Conservation (phyloP, 192 early-diverging fungal species). For the Linnemannia schmuckeri region DNA sequence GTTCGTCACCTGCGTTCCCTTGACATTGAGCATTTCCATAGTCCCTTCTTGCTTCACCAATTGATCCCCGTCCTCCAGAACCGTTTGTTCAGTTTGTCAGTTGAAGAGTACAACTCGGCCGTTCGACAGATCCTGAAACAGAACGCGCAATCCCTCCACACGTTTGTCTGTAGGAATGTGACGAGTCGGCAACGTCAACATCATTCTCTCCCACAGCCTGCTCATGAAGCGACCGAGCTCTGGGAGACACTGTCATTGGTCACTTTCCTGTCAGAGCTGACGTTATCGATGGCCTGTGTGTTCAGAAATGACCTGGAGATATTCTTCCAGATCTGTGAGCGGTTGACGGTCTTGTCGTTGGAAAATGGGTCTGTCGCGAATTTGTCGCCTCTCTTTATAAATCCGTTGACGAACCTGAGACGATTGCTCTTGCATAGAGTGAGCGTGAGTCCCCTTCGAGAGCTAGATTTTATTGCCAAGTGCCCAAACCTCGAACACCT, state of each 20-base stretch:
- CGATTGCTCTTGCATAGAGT: background rate
- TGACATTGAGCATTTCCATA: background rate
- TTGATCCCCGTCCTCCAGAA: background rate
- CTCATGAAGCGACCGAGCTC: background rate
- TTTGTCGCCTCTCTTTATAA: background rate
- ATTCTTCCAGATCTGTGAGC: background rate
- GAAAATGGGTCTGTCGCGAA: background rate
- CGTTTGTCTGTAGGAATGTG: background rate
- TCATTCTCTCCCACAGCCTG: background rate
- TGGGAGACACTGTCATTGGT: background rate
- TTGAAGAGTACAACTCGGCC: background rate
- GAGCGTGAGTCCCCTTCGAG: background rate
- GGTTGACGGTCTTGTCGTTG: background rate
- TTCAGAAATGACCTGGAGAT: background rate
- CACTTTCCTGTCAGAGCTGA: background rate
- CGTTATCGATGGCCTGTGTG: background rate
- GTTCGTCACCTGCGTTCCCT: background rate
- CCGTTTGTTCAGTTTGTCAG: background rate
- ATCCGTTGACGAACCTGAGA: background rate
- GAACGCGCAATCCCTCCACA: background rate
- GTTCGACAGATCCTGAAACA: background rate
- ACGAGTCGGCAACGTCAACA: background rate
- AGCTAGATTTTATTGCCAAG: background rate
- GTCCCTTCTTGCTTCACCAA: background rate
- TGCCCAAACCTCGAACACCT: slow-evolving; percentile 10